A percentile compares a stretch with the other conserved stretches of the same genome.
Conservation (phyloP, 352 stramenopile species). For the Elongisporangium prolatum region DNA sequence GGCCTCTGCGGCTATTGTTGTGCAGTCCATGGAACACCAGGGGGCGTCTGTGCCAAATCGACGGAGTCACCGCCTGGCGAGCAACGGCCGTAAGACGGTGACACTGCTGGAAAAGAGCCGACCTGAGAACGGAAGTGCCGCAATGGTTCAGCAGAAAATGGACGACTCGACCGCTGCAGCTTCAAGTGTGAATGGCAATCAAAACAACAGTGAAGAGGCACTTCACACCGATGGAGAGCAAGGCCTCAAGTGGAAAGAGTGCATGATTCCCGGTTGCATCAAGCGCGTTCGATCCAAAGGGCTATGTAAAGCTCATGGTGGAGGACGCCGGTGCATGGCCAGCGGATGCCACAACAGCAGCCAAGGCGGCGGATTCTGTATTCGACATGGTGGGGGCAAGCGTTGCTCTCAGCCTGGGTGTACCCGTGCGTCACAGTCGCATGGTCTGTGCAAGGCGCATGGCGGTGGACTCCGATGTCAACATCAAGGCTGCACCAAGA, state of each 20-base stretch:
- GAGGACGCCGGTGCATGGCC: conserved; percentile 34
- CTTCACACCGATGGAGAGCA: neutral
- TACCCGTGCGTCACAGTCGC: conserved; percentile 34
- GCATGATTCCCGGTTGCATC: conserved; percentile 33
- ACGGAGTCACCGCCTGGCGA: neutral
- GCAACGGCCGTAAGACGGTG: neutral
- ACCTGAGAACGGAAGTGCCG: neutral
- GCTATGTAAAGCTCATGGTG: conserved; percentile 4
- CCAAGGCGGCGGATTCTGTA: conserved; percentile 42
- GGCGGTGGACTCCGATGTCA: conserved; percentile 30
- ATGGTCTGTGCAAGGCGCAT: conserved; percentile 17
- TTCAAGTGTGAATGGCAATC: neutral
- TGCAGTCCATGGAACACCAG: neutral
- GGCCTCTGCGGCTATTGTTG: neutral
- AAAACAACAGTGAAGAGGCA: neutral
- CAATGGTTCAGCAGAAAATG: neutral
- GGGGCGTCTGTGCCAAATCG: neutral
- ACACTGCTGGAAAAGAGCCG: neutral
- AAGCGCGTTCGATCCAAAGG: conserved; percentile 43
- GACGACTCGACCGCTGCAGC: neutral
- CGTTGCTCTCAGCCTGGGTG: conserved; percentile 33
- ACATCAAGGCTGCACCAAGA: conserved; percentile 59
- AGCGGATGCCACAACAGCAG: conserved; percentile 33
- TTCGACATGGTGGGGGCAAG: conserved; percentile 43
- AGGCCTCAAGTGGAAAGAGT: conserved; percentile 2